phyloP scores from a whole-genome alignment of 2,329 filamentous ascomycete genomes.

The Colletotrichum kahawae region DNA sequence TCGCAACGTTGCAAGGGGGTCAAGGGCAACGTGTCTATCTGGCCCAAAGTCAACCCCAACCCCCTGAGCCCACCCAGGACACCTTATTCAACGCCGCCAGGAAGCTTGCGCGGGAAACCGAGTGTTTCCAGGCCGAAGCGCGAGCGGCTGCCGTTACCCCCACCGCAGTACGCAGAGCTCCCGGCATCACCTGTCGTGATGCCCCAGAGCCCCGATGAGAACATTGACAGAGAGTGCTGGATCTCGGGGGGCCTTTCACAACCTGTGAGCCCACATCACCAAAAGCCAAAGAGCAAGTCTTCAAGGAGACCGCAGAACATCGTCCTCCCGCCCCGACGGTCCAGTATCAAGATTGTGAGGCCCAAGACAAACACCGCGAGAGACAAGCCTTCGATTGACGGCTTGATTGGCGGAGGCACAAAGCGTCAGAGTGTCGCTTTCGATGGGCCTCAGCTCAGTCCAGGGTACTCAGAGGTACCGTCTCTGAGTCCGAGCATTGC shows the following conservation, averaged over 20 bases:
- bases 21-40: slow-evolving; percentile 17
- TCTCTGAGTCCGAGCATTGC: slow-evolving; percentile 38
- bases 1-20: neutral
- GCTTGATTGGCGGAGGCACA: slow-evolving; percentile 12
- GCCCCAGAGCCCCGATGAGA: neutral
- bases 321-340: neutral
- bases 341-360: neutral
- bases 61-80: slow-evolving; percentile 20
- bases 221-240: neutral
- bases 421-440: neutral
- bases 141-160: neutral
- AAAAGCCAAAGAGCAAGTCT: neutral
- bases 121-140: neutral
- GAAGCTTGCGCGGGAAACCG: slow-evolving; percentile 1
- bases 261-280: neutral
- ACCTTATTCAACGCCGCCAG: slow-evolving; percentile 16
- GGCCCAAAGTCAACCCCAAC: slow-evolving; percentile 14
- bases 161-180: slow-evolving; percentile 17
- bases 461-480: slow-evolving; percentile 17
- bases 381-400: neutral
- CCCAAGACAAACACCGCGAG: neutral
- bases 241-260: neutral
- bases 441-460: slow-evolving; percentile 10
- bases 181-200: slow-evolving; percentile 1
- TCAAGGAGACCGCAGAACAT: slow-evolving; percentile 9